Evolutionary conservation across 1,284 basidiomycete genomes (phyloP).

Genomic region (Inonotus hispidus): DNA sequence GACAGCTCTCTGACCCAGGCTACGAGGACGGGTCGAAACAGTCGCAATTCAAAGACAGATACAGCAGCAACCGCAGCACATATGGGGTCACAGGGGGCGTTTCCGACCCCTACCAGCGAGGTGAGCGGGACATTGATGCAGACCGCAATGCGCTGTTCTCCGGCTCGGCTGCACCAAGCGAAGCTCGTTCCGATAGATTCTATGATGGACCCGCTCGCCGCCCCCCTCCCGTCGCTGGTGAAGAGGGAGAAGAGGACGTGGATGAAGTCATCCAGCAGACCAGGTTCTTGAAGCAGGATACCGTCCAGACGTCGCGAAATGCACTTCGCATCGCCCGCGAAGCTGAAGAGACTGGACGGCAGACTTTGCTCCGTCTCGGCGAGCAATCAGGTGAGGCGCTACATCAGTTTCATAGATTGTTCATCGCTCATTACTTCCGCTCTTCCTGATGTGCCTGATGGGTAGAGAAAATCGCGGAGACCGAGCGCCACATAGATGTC

Average conservation of each 20-base stretch:
- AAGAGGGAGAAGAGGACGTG: slow-evolving; percentile 92
- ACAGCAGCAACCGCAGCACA: slow-evolving; percentile 32
- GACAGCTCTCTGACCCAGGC: slow-evolving; percentile 25
- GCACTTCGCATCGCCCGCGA: slow-evolving; percentile 90
- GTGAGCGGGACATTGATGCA: slow-evolving; percentile 47
- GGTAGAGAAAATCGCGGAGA: slow-evolving; percentile 85
- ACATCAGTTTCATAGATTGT: slow-evolving; percentile 18
- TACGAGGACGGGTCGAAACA: neutral
- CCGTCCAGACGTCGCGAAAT: slow-evolving; percentile 86
- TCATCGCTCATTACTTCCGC: neutral
- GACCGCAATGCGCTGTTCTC: slow-evolving; percentile 74
- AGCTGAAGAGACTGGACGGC: slow-evolving; percentile 92
- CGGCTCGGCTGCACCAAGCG: slow-evolving; percentile 54
- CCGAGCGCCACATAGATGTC: slow-evolving; percentile 93
- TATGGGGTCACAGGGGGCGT: slow-evolving; percentile 48
- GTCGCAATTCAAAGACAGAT: no score
- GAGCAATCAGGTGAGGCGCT: slow-evolving; percentile 86
- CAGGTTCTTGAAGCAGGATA: slow-evolving; percentile 89
- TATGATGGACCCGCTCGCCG: slow-evolving; percentile 46
- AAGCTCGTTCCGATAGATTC: slow-evolving; percentile 44
- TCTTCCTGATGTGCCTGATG: neutral
- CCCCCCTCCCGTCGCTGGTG: slow-evolving; percentile 48
- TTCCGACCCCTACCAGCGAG: slow-evolving; percentile 59
- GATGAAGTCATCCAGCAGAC: slow-evolving; percentile 97
- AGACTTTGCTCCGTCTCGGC: slow-evolving; percentile 83